These are phyloP conservation scores for Teunomyces lycoperdinae DNA, from an alignment of 805 yeast genomes.

Conservation along the genomic window DNA sequence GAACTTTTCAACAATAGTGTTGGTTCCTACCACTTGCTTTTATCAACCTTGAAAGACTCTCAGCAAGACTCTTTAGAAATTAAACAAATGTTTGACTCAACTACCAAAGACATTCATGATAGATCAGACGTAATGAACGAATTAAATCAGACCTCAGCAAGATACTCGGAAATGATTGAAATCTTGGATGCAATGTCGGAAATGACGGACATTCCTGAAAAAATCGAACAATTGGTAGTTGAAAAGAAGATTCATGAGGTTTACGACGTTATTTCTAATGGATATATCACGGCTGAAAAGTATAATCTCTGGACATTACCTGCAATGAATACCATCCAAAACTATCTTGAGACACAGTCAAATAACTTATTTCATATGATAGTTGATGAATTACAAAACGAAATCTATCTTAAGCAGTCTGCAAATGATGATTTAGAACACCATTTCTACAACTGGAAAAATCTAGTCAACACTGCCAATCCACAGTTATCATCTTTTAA, in stretches of 20 bases:
- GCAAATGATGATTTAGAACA: constrained; percentile 2
- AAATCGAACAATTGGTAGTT: constrained; percentile 64
- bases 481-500: constrained; percentile 37
- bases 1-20: constrained; percentile 83
- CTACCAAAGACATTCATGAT: constrained; percentile 49
- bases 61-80: constrained; percentile 54
- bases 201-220: constrained; percentile 55
- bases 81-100: constrained; percentile 45
- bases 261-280: constrained; percentile 49
- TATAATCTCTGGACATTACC: constrained; percentile 58
- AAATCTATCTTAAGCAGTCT: constrained; percentile 54
- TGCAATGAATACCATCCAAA: constrained; percentile 49
- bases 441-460: constrained; percentile 19
- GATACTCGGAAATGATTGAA: constrained; percentile 67
- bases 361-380: constrained; percentile 65
- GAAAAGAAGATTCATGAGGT: constrained; percentile 69
- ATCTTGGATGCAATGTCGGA: constrained; percentile 65
- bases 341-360: constrained; percentile 53
- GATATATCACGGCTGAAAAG: constrained; percentile 44
- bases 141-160: constrained; percentile 58
- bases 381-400: constrained; percentile 71
- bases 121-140: constrained; percentile 60
- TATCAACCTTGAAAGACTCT: constrained; percentile 60
- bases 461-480: constrained; percentile 22
- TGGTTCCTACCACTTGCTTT: constrained; percentile 76